A percentile compares a stretch with the other conserved stretches of the same genome.
phyloP scores from a whole-genome alignment of 768 basidiomycete genomes.

The Naganishia friedmannii region DNA sequence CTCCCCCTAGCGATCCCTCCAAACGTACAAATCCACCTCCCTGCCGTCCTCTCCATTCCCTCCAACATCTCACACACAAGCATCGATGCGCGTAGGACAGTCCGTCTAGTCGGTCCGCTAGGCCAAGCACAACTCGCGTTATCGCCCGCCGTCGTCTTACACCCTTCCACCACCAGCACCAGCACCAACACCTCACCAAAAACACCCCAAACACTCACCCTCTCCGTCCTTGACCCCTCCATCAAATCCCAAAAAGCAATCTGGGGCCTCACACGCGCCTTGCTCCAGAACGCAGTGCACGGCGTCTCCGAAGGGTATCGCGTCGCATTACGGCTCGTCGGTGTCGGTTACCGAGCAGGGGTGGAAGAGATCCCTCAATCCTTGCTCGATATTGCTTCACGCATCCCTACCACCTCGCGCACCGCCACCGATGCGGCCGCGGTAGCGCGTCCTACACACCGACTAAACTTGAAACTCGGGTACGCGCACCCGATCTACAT shows the following conservation, averaged over 20 bases:
- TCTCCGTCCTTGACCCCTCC: constrained; percentile 57
- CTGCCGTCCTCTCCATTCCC: constrained; percentile 33
- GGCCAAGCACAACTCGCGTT: constrained; percentile 59
- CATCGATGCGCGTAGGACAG: constrained; percentile 42
- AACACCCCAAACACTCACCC: constrained; percentile 24
- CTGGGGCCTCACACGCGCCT: constrained; percentile 92
- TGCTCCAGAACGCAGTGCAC: constrained; percentile 81
- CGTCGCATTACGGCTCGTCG: constrained; percentile 80
- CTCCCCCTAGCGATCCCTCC: constrained; percentile 59
- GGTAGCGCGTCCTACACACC: constrained; percentile 58
- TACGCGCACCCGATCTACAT: constrained; percentile 83
- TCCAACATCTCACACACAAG: constrained; percentile 42
- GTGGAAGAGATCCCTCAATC: constrained; percentile 60
- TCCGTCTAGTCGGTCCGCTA: constrained; percentile 63
- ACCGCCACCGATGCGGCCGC: constrained; percentile 55
- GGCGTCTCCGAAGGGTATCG: constrained; percentile 87
- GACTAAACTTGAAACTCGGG: constrained; percentile 84
- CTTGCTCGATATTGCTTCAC: constrained; percentile 32
- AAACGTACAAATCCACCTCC: constrained; percentile 54
- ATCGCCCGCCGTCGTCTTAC: constrained; percentile 55
- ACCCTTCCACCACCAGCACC: constrained; percentile 31
- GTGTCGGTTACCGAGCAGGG: constrained; percentile 86
- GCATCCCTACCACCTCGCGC: constrained; percentile 1
- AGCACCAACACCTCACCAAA: not conserved
- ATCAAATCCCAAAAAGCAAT: constrained; percentile 76